Evolutionary conservation across 805 yeast species (phyloP).

Genomic region (Schizosaccharomyces cryophilus): DNA sequence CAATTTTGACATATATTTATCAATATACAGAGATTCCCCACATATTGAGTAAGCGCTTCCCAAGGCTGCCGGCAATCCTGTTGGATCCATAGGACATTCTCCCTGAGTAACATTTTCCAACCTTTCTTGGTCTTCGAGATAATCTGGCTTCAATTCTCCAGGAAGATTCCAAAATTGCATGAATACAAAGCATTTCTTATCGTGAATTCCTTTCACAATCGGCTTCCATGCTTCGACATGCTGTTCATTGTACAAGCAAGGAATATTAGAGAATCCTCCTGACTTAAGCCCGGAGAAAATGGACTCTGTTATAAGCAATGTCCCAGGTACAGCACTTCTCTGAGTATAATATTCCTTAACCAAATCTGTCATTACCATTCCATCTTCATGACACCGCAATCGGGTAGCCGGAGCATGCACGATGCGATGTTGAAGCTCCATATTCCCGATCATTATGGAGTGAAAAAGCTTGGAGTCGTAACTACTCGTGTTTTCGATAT

Average conservation of each 20-base stretch:
- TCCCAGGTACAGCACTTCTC: constrained; percentile 31
- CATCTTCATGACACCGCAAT: constrained; percentile 11
- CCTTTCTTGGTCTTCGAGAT: not conserved
- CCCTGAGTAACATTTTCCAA: constrained; percentile 17
- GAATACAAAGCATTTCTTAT: constrained; percentile 16
- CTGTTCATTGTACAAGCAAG: constrained; percentile 42
- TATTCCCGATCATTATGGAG: constrained; percentile 12
- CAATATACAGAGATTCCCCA: constrained; percentile 20
- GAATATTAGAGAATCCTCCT: constrained; percentile 18
- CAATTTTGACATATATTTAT: not conserved
- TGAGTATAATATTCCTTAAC: constrained; percentile 27
- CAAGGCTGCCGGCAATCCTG: not conserved
- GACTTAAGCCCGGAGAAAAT: constrained; percentile 22
- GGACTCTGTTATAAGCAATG: constrained; percentile 33
- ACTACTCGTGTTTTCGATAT: too few species aligned
- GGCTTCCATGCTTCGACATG: constrained; percentile 62
- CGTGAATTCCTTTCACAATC: constrained; percentile 24
- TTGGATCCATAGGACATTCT: not conserved
- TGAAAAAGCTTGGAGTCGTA: constrained; percentile 6
- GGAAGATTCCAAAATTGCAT: constrained; percentile 22
- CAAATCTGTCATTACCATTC: not conserved
- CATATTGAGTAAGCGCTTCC: constrained; percentile 4
- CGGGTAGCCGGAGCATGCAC: constrained; percentile 32
- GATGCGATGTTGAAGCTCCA: constrained; percentile 17
- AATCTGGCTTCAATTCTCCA: not conserved